Percentiles rank a stretch among this genome's conserved stretches.
Evolutionary conservation across 78 protist species (phyloP).

Genomic region (Protostelium mycophagum): DNA sequence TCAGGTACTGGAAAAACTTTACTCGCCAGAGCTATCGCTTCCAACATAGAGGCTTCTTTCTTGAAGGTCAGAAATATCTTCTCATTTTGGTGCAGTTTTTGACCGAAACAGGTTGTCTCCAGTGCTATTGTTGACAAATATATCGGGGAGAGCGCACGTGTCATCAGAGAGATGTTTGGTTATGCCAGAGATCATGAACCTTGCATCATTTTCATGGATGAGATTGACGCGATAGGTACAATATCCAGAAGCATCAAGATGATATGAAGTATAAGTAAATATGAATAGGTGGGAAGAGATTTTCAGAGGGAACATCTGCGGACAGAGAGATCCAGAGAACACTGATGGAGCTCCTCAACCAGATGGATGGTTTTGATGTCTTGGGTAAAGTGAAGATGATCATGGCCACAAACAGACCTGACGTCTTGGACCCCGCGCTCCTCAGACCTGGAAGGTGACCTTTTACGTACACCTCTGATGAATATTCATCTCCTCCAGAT

Average conservation of each 20-base stretch:
- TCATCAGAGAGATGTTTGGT: conserved; percentile 98
- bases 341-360: conserved; percentile 97
- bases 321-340: conserved; percentile 99
- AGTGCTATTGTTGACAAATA: conserved; percentile 99
- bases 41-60: conserved; percentile 92
- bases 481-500: background rate
- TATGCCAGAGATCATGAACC: conserved; percentile 97
- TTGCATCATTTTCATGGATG: conserved; percentile 99
- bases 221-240: conserved; percentile 98
- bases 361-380: conserved; percentile 98
- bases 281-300: conserved; percentile 92
- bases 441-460: conserved; percentile 89
- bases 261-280: background rate
- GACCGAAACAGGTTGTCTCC: conserved; percentile 92
- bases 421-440: conserved; percentile 96
- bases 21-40: conserved; percentile 98
- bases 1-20: conserved; percentile 95
- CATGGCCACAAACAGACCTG: conserved; percentile 99
- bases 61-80: conserved; percentile 75
- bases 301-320: conserved; percentile 94
- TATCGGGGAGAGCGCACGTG: conserved; percentile 99
- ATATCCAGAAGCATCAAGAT: background rate
- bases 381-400: conserved; percentile 96
- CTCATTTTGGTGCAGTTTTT: background rate
- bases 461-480: conserved; percentile 78